Evolutionary conservation across 169 alveolate species (phyloP).

Genomic region (Eimeria tenella): DNA sequence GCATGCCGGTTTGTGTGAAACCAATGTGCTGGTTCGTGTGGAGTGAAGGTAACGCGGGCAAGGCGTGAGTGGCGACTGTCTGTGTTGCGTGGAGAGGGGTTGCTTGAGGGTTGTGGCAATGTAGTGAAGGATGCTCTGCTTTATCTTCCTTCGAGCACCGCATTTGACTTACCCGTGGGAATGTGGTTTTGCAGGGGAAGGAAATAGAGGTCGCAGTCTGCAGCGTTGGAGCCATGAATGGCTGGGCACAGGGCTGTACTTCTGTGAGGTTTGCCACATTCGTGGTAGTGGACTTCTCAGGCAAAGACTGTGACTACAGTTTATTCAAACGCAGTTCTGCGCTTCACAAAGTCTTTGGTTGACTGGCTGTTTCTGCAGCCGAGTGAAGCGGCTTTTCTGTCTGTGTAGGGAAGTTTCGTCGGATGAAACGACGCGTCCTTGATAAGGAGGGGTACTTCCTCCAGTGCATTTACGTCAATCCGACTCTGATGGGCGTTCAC

Average conservation of each 20-base stretch:
- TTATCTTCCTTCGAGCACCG: constrained; percentile 69
- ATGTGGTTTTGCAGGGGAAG: constrained; percentile 67
- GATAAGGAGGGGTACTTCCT: constrained; percentile 9
- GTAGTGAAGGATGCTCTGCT: background rate
- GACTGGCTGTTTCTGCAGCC: too few species aligned
- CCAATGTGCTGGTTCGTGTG: background rate
- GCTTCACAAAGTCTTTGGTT: too few species aligned
- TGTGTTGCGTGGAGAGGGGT: background rate
- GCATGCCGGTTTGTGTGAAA: background rate
- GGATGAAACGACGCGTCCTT: constrained; percentile 9
- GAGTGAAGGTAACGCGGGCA: background rate
- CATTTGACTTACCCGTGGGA: constrained; percentile 46
- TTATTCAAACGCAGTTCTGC: constrained; percentile 47
- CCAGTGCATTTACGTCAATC: constrained; percentile 8
- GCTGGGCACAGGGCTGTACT: constrained; percentile 35
- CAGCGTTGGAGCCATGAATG: constrained; percentile 35
- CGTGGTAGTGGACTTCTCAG: constrained; percentile 36
- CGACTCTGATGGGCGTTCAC: constrained; percentile 27
- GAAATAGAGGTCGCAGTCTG: constrained; percentile 16
- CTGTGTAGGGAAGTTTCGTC: background rate
- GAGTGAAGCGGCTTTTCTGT: too few species aligned
- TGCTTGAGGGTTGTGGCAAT: background rate
- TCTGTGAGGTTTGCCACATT: constrained; percentile 1
- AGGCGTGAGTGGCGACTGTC: background rate
- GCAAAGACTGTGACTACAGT: constrained; percentile 74